Percentiles rank a stretch among this genome's conserved stretches.
phyloP scores from a whole-genome alignment of 345 rosid genomes.

The Eucalyptus camaldulensis region DNA sequence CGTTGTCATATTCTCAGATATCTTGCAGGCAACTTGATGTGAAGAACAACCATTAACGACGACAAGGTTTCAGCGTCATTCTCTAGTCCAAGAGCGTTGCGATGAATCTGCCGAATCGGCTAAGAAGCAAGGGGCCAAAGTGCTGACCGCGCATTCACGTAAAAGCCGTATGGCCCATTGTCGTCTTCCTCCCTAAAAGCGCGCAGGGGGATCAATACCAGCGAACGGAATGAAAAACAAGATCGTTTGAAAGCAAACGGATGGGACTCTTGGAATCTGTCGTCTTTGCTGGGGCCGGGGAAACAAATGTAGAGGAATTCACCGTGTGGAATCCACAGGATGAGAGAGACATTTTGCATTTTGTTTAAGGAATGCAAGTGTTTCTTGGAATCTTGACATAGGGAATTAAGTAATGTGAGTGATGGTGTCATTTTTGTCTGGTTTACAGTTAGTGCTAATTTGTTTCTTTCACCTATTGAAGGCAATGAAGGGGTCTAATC shows the following conservation, averaged over 20 bases:
- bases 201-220: not conserved
- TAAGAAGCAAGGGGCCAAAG: not conserved
- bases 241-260: not conserved
- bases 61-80: not conserved
- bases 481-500: not conserved
- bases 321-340: not conserved
- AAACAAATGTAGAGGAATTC: not conserved
- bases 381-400: not conserved
- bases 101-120: not conserved
- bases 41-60: not conserved
- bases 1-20: not conserved
- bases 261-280: not conserved
- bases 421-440: not conserved
- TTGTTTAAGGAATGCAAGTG: not conserved
- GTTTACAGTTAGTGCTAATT: not conserved
- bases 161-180: not conserved
- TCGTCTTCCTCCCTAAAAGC: not conserved
- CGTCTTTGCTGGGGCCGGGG: not conserved
- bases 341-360: not conserved
- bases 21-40: not conserved
- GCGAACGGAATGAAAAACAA: not conserved
- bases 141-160: not conserved
- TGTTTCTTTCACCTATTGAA: not conserved
- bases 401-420: not conserved
- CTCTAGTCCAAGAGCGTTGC: not conserved